phyloP scores from a whole-genome alignment of 371 early-diverging fungal genomes.

The Saksenaea vasiformis region DNA sequence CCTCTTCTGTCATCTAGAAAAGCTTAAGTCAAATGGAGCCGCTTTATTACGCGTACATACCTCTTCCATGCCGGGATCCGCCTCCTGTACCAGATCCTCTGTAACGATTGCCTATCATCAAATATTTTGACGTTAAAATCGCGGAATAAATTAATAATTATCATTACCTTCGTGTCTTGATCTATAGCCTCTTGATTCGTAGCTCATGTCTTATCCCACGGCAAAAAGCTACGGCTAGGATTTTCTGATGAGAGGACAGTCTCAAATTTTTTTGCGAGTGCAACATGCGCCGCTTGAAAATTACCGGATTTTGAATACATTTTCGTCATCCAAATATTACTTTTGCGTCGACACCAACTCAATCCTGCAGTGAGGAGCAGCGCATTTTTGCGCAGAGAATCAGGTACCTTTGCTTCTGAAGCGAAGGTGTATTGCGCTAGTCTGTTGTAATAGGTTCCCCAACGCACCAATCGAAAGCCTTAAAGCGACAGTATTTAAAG shows the following conservation, averaged over 20 bases:
- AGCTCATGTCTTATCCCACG: constrained; percentile 27
- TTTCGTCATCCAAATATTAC: too few species aligned
- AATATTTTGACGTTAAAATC: not conserved
- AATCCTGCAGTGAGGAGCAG: too few species aligned
- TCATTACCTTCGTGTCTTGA: constrained; percentile 36
- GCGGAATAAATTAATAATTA: not conserved
- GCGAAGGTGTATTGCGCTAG: too few species aligned
- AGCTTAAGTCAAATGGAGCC: not conserved
- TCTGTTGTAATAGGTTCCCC: too few species aligned
- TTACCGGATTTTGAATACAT: too few species aligned
- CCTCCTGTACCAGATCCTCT: constrained; percentile 19
- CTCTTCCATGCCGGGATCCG: constrained; percentile 19
- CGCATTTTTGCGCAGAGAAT: too few species aligned
- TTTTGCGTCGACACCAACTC: too few species aligned
- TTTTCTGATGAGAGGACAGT: too few species aligned
- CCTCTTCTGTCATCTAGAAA: constrained; percentile 26
- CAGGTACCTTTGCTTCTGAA: too few species aligned
- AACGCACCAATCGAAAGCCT: too few species aligned
- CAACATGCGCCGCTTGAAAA: too few species aligned
- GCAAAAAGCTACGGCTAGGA: not conserved
- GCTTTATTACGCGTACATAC: not conserved
- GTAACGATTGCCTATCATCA: constrained; percentile 10
- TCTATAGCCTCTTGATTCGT: constrained; percentile 41
- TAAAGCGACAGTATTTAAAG: too few species aligned
- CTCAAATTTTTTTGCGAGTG: not conserved